Evolutionary conservation across 2,329 filamentous ascomycete genomes (phyloP).

Genomic region (Tympanopsis confertula): DNA sequence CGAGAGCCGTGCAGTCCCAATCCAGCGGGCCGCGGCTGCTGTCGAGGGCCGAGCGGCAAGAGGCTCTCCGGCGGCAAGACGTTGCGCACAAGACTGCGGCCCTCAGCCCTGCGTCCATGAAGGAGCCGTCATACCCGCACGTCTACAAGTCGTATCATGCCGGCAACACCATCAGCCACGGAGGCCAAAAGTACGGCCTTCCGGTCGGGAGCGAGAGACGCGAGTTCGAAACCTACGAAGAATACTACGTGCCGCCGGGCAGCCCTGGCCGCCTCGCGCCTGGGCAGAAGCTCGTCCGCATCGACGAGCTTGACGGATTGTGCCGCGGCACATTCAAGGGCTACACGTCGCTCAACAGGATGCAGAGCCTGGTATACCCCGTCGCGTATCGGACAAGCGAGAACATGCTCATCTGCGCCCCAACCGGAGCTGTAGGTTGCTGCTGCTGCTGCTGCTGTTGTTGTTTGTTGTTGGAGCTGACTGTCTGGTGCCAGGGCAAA

Average conservation of each 20-base stretch:
- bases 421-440: conserved; percentile 68
- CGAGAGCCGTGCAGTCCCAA: conserved; percentile 6
- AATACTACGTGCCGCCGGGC: conserved; percentile 75
- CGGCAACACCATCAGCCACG: conserved; percentile 71
- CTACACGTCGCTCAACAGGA: conserved; percentile 86
- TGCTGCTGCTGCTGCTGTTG: not conserved
- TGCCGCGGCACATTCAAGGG: conserved; percentile 87
- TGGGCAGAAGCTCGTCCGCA: conserved; percentile 65
- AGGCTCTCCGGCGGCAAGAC: conserved; percentile 64
- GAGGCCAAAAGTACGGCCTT: conserved; percentile 72
- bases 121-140: conserved; percentile 76
- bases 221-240: conserved; percentile 72
- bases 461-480: not conserved
- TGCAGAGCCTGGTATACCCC: conserved; percentile 94
- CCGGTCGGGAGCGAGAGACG: conserved; percentile 63
- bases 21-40: conserved; percentile 40
- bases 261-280: conserved; percentile 63
- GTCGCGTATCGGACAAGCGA: conserved; percentile 92
- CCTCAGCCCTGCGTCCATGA: conserved; percentile 59
- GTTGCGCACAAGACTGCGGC: conserved; percentile 69
- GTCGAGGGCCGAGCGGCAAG: conserved; percentile 67
- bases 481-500: conserved; percentile 52
- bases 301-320: conserved; percentile 75
- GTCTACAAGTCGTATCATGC: conserved; percentile 77
- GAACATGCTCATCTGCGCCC: conserved; percentile 97